These are phyloP conservation scores for Trametes meyenii DNA, from an alignment of 768 basidiomycete species.

Conservation along the genomic window DNA sequence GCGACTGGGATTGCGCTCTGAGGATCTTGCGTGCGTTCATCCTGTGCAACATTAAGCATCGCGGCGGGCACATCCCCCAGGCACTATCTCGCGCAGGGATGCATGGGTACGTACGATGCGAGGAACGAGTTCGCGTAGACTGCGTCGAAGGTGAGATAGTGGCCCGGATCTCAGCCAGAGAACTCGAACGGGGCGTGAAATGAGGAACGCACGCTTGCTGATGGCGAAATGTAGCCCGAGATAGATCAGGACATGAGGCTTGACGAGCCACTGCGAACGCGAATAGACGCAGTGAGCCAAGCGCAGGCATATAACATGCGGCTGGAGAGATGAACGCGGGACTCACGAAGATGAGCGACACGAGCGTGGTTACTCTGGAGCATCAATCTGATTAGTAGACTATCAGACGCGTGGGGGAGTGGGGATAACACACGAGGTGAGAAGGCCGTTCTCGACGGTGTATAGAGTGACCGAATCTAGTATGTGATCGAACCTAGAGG, in stretches of 20 bases:
- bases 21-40: conserved; percentile 31
- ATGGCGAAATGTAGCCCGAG: conserved; percentile 35
- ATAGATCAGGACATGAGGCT: conserved; percentile 32
- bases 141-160: conserved; percentile 8
- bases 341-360: conserved; percentile 33
- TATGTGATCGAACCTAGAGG: conserved; percentile 30
- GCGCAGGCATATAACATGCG: not conserved
- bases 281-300: not conserved
- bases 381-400: conserved; percentile 6
- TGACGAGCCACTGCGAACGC: conserved; percentile 30
- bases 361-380: conserved; percentile 26
- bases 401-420: not conserved
- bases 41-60: conserved; percentile 16
- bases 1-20: conserved; percentile 18
- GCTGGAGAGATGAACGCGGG: conserved; percentile 2
- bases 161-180: conserved; percentile 16
- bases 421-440: conserved; percentile 30
- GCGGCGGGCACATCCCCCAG: not conserved
- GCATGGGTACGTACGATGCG: conserved; percentile 29
- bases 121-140: conserved; percentile 35
- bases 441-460: conserved; percentile 32
- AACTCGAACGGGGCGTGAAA: conserved; percentile 1
- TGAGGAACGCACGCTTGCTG: conserved; percentile 31
- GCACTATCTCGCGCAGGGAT: conserved; percentile 1
- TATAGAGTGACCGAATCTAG: conserved; percentile 33